Evolutionary conservation across 768 basidiomycete species (phyloP), one percentile per base, ranked within the genome.

Genomic region (Pulveroboletus frians): DNA sequence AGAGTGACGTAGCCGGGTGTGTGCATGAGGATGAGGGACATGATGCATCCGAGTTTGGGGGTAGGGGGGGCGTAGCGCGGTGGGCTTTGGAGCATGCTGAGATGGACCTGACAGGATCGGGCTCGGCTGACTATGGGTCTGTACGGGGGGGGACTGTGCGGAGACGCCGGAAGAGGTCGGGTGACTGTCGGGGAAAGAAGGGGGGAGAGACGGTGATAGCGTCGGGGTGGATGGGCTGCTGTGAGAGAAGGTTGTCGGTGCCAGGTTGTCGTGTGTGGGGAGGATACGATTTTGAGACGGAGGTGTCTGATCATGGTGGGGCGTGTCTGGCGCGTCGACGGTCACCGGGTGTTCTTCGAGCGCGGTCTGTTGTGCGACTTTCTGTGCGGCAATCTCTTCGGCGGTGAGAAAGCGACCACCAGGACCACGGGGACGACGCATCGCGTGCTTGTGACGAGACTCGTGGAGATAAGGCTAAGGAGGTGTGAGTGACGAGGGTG

Each of bases 361-460:
- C 0, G 66, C 61, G 1, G 66, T 58, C 32, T 64, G 62, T 43
- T 70, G 67, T 2, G 54, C 20, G 11, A 73, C 70, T 56, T 86
- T 86, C 63, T 89, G 86, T 1, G 88, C 86, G 0, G 89, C 88
- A 41, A 94, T 93, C 69, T 98, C 94, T 17, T 93, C 92, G 43
- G 93, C 91, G 8, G 94, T 98, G 61, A 98, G 83, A 73, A 99
- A 99, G 37, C 96, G 84, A 20, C 96, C 96, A 10, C 96, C 96
- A 20, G 96, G 95, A 5, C 96, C 96, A 48, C 96, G 80, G 14
- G 96, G 96, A 17, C 96, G 83, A 39, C 93, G 85, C 87, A 97
- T 94, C 29, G 96, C 96, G 71, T 99, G 96, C 57, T 92, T 90
- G 73, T 99, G 96, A 39, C 96, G 84, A 8, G 92, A 95, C 65